A percentile compares a stretch with the other conserved stretches of the same genome.
These are phyloP conservation scores for Panellus pusillus DNA, from an alignment of 768 basidiomycete species.

Conservation along the genomic window DNA sequence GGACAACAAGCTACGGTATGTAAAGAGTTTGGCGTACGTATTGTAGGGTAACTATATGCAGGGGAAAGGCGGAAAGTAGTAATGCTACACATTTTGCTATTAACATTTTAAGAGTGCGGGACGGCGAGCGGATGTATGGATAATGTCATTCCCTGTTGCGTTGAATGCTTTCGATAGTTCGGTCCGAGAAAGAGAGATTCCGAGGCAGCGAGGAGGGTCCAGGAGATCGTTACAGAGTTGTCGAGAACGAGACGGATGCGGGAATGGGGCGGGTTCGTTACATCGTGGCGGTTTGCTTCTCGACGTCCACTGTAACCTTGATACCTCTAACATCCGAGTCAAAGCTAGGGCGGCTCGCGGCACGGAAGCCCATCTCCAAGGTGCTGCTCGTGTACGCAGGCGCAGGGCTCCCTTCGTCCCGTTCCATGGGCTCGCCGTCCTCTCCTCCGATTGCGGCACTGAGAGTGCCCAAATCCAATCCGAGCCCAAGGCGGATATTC, in stretches of 20 bases:
- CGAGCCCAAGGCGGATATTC: slow-evolving; percentile 54
- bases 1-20: slow-evolving; percentile 12
- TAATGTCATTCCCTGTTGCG: slow-evolving; percentile 7
- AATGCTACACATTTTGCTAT: slow-evolving; percentile 20
- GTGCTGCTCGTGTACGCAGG: slow-evolving; percentile 47
- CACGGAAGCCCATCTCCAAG: slow-evolving; percentile 49
- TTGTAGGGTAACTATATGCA: slow-evolving; percentile 19
- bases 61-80: slow-evolving; percentile 16
- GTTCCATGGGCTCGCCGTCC: slow-evolving; percentile 51
- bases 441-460: slow-evolving; percentile 54
- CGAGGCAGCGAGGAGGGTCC: slow-evolving; percentile 7
- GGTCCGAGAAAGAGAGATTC: slow-evolving; percentile 8
- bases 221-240: neutral
- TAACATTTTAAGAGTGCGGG: slow-evolving; percentile 4
- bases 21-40: slow-evolving; percentile 10
- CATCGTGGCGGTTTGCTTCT: slow-evolving; percentile 56
- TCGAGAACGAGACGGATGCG: slow-evolving; percentile 13
- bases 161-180: slow-evolving; percentile 10
- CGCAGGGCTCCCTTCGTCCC: slow-evolving; percentile 50
- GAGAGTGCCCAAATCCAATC: slow-evolving; percentile 50
- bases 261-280: slow-evolving; percentile 22
- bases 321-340: slow-evolving; percentile 31
- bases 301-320: slow-evolving; percentile 62
- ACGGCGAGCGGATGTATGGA: slow-evolving; percentile 9
- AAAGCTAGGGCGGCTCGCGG: slow-evolving; percentile 29